These are phyloP conservation scores for Monilinia vaccinii-corymbosi DNA, from an alignment of 2,329 filamentous ascomycete genomes.

Conservation along the genomic window DNA sequence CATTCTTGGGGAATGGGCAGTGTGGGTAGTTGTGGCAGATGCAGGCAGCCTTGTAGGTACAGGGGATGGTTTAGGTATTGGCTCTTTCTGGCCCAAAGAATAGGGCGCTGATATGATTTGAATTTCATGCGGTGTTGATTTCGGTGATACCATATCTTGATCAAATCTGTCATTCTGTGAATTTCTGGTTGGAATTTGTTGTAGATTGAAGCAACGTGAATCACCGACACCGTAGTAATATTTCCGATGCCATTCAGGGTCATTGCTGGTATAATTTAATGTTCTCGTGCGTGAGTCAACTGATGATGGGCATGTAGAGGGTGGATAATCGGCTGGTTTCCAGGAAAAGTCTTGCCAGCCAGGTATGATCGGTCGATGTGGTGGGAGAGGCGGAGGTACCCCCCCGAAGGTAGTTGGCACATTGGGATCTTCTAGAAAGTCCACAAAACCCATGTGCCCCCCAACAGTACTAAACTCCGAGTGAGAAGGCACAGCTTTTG, in stretches of 20 bases:
- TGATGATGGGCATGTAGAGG: neutral
- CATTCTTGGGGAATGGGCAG: neutral
- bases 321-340: neutral
- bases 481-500: neutral
- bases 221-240: neutral
- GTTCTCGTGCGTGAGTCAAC: neutral
- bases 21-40: neutral
- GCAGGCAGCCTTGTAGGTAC: neutral
- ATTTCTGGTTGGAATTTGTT: neutral
- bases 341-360: conserved; percentile 9
- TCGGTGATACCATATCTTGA: conserved; percentile 6
- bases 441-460: neutral
- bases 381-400: neutral
- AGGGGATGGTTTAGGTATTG: neutral
- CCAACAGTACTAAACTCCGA: neutral
- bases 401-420: neutral
- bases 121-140: conserved; percentile 9
- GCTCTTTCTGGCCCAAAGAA: neutral
- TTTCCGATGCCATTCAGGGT: conserved; percentile 4
- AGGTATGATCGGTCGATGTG: neutral
- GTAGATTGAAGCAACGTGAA: neutral
- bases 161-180: neutral
- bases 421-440: conserved; percentile 6
- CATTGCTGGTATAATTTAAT: neutral
- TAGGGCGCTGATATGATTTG: neutral